Percentiles rank a stretch among this genome's conserved stretches.
phyloP scores from a whole-genome alignment of 2,329 filamentous ascomycete species.

The Aspergillus fumigatiaffinis region DNA sequence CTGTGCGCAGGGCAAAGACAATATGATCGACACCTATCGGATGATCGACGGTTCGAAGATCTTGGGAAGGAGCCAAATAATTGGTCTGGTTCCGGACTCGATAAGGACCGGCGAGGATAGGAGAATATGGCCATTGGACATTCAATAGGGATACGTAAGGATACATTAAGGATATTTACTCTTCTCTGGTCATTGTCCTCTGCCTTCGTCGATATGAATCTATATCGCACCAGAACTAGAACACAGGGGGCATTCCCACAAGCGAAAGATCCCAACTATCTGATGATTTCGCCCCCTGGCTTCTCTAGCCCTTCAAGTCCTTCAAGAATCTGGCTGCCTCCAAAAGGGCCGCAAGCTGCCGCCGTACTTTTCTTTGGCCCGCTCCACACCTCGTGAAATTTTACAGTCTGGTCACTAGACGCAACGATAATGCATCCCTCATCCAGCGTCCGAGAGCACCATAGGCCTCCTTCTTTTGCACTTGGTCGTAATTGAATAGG shows the following conservation, averaged over 20 bases:
- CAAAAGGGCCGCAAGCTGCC: slow-evolving; percentile 60
- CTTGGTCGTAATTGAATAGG: slow-evolving; percentile 25
- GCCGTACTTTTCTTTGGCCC: slow-evolving; percentile 54
- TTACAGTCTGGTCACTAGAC: slow-evolving; percentile 85
- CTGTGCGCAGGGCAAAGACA: not conserved
- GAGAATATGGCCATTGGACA: not conserved
- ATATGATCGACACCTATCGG: not conserved
- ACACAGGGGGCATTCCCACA: not conserved
- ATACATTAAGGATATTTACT: not conserved
- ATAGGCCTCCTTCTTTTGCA: slow-evolving; percentile 51
- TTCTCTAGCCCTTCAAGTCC: slow-evolving; percentile 71
- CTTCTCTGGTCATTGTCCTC: not conserved
- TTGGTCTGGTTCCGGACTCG: not conserved
- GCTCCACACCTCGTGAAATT: slow-evolving; percentile 95
- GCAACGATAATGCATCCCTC: slow-evolving; percentile 89
- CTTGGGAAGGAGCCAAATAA: not conserved
- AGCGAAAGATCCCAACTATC: slow-evolving; percentile 41
- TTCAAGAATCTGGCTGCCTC: slow-evolving; percentile 82
- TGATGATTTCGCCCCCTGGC: slow-evolving; percentile 57
- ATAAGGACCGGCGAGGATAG: not conserved
- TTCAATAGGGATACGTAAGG: not conserved
- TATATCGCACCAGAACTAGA: not conserved
- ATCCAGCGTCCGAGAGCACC: slow-evolving; percentile 54
- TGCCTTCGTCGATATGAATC: not conserved
- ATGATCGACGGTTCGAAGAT: not conserved